phyloP scores from a whole-genome alignment of 2,329 filamentous ascomycete species.

The Penicillium sp. region DNA sequence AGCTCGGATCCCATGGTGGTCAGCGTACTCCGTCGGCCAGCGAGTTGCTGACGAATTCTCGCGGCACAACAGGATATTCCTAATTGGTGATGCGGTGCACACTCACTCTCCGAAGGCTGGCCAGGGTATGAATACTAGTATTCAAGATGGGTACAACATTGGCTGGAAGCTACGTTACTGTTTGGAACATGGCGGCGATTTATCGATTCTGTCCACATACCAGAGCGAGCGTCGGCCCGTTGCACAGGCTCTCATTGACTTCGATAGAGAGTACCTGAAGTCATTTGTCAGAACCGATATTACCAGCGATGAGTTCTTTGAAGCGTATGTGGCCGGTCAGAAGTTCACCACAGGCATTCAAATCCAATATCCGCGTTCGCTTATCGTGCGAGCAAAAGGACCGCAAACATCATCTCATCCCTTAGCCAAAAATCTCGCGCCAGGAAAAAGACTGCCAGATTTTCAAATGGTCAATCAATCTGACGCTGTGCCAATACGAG shows the following conservation, averaged over 20 bases:
- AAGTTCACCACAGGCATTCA: too few relatives aligned
- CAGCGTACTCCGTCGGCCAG: constrained; percentile 60
- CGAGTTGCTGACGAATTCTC: not conserved
- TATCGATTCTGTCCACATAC: not conserved
- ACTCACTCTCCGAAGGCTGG: constrained; percentile 4
- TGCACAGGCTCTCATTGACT: not conserved
- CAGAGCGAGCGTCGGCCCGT: not conserved
- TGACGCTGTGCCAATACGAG: too few relatives aligned
- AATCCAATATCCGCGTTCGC: too few relatives aligned
- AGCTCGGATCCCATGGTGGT: constrained; percentile 61
- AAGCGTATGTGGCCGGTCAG: too few relatives aligned
- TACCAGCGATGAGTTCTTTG: too few relatives aligned
- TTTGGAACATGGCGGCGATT: not conserved
- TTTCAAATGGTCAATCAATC: too few relatives aligned
- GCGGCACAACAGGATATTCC: not conserved
- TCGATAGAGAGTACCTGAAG: not conserved
- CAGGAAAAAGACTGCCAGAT: too few relatives aligned
- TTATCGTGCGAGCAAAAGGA: too few relatives aligned
- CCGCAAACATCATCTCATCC: too few relatives aligned
- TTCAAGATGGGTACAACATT: constrained; percentile 3
- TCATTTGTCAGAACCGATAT: not conserved
- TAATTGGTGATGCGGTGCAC: not conserved
- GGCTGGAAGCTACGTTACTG: constrained; percentile 2
- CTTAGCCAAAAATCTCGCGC: too few relatives aligned
- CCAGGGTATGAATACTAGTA: constrained; percentile 3